phyloP scores from a whole-genome alignment of 768 basidiomycete species.

The Leccinum rimulosum region DNA sequence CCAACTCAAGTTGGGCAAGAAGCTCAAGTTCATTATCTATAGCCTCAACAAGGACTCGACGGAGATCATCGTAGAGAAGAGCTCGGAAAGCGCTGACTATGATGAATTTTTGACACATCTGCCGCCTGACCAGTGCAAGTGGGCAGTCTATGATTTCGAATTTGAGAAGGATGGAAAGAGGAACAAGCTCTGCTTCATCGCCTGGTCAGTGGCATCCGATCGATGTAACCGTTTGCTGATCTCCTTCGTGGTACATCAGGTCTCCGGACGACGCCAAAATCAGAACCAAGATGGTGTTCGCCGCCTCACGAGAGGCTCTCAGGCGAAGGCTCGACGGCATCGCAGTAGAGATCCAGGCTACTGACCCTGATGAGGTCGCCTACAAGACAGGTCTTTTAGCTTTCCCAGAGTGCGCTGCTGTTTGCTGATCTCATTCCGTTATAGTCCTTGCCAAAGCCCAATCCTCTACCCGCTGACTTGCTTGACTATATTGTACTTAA shows the following conservation, averaged over 20 bases:
- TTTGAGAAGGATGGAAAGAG: constrained; percentile 75
- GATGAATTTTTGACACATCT: constrained; percentile 72
- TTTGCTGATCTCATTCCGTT: constrained; percentile 5
- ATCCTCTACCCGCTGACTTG: constrained; percentile 14
- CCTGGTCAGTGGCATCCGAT: constrained; percentile 66
- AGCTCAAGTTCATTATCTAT: constrained; percentile 85
- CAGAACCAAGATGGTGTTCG: constrained; percentile 91
- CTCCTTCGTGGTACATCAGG: constrained; percentile 44
- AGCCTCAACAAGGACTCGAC: constrained; percentile 53
- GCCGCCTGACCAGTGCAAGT: constrained; percentile 73
- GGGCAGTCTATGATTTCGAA: constrained; percentile 90
- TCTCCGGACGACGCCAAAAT: constrained; percentile 82
- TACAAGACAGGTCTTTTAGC: constrained; percentile 59
- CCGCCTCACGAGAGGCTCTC: constrained; percentile 87
- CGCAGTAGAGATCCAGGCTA: constrained; percentile 81
- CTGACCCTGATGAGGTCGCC: constrained; percentile 68
- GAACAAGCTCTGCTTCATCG: constrained; percentile 83
- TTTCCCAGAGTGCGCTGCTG: not conserved
- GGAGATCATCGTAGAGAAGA: constrained; percentile 77
- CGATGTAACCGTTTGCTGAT: not conserved
- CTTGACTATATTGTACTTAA: constrained; percentile 6
- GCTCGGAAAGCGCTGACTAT: constrained; percentile 49
- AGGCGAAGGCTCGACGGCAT: constrained; percentile 76
- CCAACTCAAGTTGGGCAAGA: constrained; percentile 40
- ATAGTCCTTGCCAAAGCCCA: constrained; percentile 20